phyloP scores from a whole-genome alignment of 1,139 yeast genomes.

The Sugiyamaella castrensis region DNA sequence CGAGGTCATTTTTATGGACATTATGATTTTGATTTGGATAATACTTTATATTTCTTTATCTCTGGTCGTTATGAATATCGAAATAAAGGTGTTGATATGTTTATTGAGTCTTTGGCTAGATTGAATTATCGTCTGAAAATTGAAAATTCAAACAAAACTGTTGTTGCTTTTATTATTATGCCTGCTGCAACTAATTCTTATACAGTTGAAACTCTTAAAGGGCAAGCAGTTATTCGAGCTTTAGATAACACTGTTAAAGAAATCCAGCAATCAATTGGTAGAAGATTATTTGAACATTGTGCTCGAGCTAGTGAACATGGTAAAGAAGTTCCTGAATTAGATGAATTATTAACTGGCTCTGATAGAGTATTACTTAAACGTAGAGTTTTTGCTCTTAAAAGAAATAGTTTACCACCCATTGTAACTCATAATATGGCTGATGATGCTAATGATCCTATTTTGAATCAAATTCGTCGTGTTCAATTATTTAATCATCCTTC shows the following conservation, averaged over 20 bases:
- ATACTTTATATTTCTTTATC: constrained; percentile 90
- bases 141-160: constrained; percentile 80
- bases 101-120: constrained; percentile 88
- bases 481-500: constrained; percentile 84
- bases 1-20: constrained; percentile 98
- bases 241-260: constrained; percentile 86
- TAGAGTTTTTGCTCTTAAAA: constrained; percentile 87
- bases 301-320: constrained; percentile 70
- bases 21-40: constrained; percentile 89
- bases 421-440: constrained; percentile 98
- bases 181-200: constrained; percentile 93
- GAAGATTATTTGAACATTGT: constrained; percentile 86
- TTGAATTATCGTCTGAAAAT: constrained; percentile 83
- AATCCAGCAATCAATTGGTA: constrained; percentile 84
- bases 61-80: constrained; percentile 97
- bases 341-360: constrained; percentile 80
- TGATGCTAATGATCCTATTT: constrained; percentile 85
- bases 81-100: constrained; percentile 95
- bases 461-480: constrained; percentile 89
- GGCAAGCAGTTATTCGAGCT: constrained; percentile 93
- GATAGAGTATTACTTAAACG: constrained; percentile 89
- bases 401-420: constrained; percentile 87
- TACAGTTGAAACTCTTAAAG: constrained; percentile 92
- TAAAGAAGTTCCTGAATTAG: constrained; percentile 61
- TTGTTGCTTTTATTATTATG: constrained; percentile 98